Evolutionary conservation across 306 rosid species (phyloP).

Genomic region (Carpinus viminea): DNA sequence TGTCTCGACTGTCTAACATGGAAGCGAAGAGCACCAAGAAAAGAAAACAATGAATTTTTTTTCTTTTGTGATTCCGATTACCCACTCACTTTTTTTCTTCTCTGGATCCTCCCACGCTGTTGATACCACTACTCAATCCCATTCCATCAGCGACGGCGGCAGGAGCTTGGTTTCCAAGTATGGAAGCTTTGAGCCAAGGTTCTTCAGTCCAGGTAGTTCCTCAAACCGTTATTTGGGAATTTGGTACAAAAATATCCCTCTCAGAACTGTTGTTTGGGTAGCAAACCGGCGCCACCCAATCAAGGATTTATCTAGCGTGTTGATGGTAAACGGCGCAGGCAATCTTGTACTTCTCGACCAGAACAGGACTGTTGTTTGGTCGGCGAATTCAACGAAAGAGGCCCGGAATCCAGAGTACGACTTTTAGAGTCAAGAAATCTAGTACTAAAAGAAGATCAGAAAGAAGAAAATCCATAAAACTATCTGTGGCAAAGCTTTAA

Average conservation of each 20-base stretch:
- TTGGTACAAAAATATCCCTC: background rate
- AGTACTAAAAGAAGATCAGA: background rate
- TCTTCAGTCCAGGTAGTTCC: background rate
- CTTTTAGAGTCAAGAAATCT: background rate
- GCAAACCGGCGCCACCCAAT: background rate
- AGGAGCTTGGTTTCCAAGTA: background rate
- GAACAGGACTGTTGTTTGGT: background rate
- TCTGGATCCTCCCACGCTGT: background rate
- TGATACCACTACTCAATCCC: background rate
- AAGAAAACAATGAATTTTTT: too few species aligned
- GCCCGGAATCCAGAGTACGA: background rate
- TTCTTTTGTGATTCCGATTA: too few species aligned
- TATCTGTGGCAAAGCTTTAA: conserved; percentile 1
- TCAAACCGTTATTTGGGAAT: background rate
- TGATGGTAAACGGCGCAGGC: background rate
- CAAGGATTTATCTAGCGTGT: background rate
- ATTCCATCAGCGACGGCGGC: background rate
- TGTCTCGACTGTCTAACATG: too few species aligned
- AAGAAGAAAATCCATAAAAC: background rate
- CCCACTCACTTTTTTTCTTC: background rate
- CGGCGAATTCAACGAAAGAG: background rate
- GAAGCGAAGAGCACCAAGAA: too few species aligned
- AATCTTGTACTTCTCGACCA: background rate
- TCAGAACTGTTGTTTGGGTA: background rate
- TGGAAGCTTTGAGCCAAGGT: background rate